Evolutionary conservation across 2,329 filamentous ascomycete genomes (phyloP).

Genomic region (Canariomyces notabilis): DNA sequence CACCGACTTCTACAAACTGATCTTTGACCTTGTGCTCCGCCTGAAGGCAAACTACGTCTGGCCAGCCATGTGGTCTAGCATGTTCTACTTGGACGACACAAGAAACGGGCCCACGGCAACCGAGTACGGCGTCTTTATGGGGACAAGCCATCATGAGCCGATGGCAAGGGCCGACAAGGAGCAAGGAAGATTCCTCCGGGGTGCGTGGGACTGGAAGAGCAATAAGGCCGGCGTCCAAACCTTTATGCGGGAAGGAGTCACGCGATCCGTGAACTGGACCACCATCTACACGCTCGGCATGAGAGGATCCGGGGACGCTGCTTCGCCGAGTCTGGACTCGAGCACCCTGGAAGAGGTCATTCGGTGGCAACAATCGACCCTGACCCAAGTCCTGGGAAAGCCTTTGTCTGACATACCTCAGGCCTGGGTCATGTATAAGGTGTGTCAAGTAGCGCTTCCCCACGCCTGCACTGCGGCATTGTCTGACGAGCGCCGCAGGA

Average conservation of each 20-base stretch:
- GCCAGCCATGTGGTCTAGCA: slow-evolving; percentile 54
- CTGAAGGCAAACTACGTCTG: slow-evolving; percentile 54
- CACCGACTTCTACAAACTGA: slow-evolving; percentile 47
- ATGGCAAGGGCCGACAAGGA: slow-evolving; percentile 47
- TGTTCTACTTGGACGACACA: slow-evolving; percentile 53
- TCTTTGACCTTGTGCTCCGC: slow-evolving; percentile 53
- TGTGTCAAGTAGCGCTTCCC: not conserved
- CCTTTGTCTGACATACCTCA: slow-evolving; percentile 40
- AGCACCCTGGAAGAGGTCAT: slow-evolving; percentile 44
- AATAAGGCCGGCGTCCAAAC: slow-evolving; percentile 48
- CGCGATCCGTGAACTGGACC: slow-evolving; percentile 47
- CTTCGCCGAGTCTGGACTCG: slow-evolving; percentile 37
- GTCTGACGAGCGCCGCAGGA: slow-evolving; percentile 19
- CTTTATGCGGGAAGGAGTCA: slow-evolving; percentile 48
- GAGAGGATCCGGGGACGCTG: slow-evolving; percentile 50
- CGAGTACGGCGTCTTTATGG: slow-evolving; percentile 54
- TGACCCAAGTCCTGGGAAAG: slow-evolving; percentile 19
- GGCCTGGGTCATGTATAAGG: slow-evolving; percentile 55
- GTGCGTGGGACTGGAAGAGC: slow-evolving; percentile 50
- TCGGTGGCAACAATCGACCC: slow-evolving; percentile 25
- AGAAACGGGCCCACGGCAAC: slow-evolving; percentile 49
- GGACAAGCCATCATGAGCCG: slow-evolving; percentile 54
- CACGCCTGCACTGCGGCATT: not conserved
- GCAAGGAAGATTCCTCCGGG: slow-evolving; percentile 31
- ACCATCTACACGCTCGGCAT: slow-evolving; percentile 49